Evolutionary conservation across 768 basidiomycete genomes (phyloP).

Genomic region (Phaeotremella fagi): DNA sequence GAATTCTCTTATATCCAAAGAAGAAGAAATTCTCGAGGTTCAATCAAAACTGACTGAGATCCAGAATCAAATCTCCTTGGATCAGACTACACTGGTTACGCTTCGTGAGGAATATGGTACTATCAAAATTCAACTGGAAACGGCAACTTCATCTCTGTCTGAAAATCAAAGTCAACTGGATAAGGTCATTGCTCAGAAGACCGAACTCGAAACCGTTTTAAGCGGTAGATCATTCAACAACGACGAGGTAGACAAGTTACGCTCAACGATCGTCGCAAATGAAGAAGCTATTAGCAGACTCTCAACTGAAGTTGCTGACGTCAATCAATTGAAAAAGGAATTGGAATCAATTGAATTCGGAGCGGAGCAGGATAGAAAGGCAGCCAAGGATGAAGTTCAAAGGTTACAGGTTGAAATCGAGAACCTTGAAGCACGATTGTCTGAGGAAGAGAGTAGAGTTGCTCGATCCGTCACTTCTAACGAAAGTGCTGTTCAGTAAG

Average conservation of each 20-base stretch:
- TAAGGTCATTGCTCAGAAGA: background rate
- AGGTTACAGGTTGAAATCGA: background rate
- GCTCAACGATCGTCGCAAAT: background rate
- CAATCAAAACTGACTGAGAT: background rate
- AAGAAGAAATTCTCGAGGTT: background rate
- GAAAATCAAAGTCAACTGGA: constrained; percentile 4
- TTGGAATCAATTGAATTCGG: background rate
- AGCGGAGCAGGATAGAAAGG: background rate
- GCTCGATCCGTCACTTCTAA: background rate
- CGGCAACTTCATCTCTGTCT: background rate
- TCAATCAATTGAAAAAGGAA: background rate
- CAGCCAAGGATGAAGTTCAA: background rate
- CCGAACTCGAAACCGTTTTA: background rate
- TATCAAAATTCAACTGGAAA: background rate
- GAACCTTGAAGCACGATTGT: background rate
- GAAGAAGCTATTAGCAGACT: background rate
- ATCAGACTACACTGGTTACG: background rate
- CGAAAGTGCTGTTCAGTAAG: constrained; percentile 5
- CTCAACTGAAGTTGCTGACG: background rate
- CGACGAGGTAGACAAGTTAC: background rate
- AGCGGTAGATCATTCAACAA: constrained; percentile 2
- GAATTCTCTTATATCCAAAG: background rate
- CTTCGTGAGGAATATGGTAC: background rate
- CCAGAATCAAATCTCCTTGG: background rate
- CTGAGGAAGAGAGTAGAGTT: background rate